Percentiles rank a stretch among this genome's conserved stretches.
Conservation (phyloP, 164 flowering plant genomes). For the Umbellularia californica region DNA sequence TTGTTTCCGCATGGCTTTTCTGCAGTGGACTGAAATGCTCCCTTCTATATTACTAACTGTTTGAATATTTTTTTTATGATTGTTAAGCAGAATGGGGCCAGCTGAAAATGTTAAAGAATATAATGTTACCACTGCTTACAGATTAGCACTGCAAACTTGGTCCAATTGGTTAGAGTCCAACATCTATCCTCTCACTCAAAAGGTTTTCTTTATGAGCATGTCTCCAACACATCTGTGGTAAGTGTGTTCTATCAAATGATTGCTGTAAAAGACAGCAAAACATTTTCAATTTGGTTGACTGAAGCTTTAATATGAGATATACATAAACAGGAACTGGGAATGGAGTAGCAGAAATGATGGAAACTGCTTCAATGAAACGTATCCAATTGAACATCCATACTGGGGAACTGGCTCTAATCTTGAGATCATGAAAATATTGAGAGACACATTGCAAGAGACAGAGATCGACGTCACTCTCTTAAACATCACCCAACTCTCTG, state of each 20-base stretch:
- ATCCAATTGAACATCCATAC: conserved; percentile 57
- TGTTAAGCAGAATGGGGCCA: conserved; percentile 41
- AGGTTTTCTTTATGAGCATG: conserved; percentile 77
- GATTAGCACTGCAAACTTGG: conserved; percentile 75
- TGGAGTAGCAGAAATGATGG: conserved; percentile 70
- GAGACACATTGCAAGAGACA: conserved; percentile 33
- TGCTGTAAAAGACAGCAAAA: no score
- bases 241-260: conserved; percentile 32
- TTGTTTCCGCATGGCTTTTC: no score
- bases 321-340: conserved; percentile 72
- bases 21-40: not conserved
- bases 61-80: not conserved
- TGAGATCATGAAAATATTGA: conserved; percentile 56
- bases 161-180: conserved; percentile 72
- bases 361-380: conserved; percentile 76
- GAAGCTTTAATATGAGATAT: not conserved
- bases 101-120: conserved; percentile 48
- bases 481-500: conserved; percentile 85
- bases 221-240: conserved; percentile 93
- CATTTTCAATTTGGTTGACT: not conserved
- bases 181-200: conserved; percentile 55
- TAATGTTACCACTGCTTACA: conserved; percentile 73
- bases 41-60: not conserved
- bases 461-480: conserved; percentile 51
- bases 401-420: conserved; percentile 83